Base-by-base conservation (phyloP, 2,329 filamentous ascomycete genomes). In the Exserohilum turcica region DNA sequence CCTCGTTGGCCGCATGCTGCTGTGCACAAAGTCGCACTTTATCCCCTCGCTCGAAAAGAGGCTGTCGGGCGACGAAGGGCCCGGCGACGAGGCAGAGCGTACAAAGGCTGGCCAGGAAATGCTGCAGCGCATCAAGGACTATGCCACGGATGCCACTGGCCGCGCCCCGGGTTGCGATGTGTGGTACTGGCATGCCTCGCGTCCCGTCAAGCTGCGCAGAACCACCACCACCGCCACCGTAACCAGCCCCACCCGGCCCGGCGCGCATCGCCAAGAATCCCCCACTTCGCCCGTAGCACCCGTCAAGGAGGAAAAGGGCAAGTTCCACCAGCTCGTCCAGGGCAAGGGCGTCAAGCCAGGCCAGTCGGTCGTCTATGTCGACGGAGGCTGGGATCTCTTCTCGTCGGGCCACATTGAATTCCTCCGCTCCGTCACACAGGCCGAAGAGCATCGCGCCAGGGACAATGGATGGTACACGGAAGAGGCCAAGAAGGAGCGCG, bases 331-430 rank as follows among this genome's bases (percentile, higher is more conserved):
- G 48, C 76, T 96, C 13, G 86, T 96, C 1, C 76, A 82, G 24
- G 94, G 92, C 3, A 83, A 83, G n/a, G 82, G 82, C 0, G 88
- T 90, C 0, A 84, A 82, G 66, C 86, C 86, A 0, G 93, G 90
- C 0, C 94, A 97, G 77, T 82, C 89, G 8, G 83, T 99, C 28
- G 86, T 97, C 38, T 99, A 99, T 72, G 93, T 97, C 6, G 94
- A 99, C 64, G 94, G 94, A 42, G 94, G 93, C 1, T 99, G 95
- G 74, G 94, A 99, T 71, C 82, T 99, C 18, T 99, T 99, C 77
- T 96, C 91, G 0, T 96, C 91, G 43, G 94, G 94, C 0, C 94
- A 99, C 73, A 97, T 99, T 65, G 92, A 96, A 72, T 99, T 99
- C 65, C 82, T 99, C 48, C 86, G 88, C 40, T 83, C 84, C 35